Evolutionary conservation across 805 yeast species (phyloP).

Genomic region (Wickerhamiella spandovensis): DNA sequence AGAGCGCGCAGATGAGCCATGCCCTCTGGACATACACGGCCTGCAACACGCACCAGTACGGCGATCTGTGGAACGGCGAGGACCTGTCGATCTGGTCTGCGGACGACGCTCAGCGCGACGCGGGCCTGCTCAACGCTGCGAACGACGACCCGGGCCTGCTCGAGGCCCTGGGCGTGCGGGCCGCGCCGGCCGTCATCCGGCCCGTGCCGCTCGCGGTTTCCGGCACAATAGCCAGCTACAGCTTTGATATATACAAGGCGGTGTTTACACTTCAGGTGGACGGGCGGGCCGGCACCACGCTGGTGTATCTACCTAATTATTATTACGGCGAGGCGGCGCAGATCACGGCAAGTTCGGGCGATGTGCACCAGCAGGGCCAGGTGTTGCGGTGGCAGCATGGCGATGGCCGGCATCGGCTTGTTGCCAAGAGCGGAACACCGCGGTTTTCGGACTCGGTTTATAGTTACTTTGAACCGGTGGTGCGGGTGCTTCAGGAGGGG

Average conservation of each 20-base stretch:
- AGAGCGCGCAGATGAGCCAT: slow-evolving; percentile 55
- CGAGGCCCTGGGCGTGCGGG: slow-evolving; percentile 49
- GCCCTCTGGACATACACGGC: slow-evolving; percentile 80
- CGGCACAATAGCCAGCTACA: slow-evolving; percentile 43
- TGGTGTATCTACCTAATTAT: slow-evolving; percentile 53
- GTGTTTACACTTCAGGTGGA: slow-evolving; percentile 37
- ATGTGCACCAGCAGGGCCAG: slow-evolving; percentile 8
- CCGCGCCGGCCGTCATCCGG: slow-evolving; percentile 58
- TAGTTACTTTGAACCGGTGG: slow-evolving; percentile 15
- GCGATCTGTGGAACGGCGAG: slow-evolving; percentile 89
- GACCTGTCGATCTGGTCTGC: slow-evolving; percentile 78
- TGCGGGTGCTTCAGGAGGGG: not conserved
- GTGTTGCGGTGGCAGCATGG: slow-evolving; percentile 16
- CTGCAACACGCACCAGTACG: slow-evolving; percentile 65
- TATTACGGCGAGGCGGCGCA: slow-evolving; percentile 38
- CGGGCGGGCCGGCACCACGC: slow-evolving; percentile 4
- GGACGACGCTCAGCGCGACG: slow-evolving; percentile 13
- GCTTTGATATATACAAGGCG: slow-evolving; percentile 41
- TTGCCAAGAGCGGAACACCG: slow-evolving; percentile 10
- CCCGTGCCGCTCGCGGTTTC: slow-evolving; percentile 57
- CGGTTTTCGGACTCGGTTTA: slow-evolving; percentile 13
- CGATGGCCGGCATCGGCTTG: slow-evolving; percentile 10
- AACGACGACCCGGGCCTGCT: not conserved
- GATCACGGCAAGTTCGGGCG: slow-evolving; percentile 9
- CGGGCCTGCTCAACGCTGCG: not conserved